Base-by-base conservation (phyloP, 805 yeast genomes). In the Lipomyces orientalis region DNA sequence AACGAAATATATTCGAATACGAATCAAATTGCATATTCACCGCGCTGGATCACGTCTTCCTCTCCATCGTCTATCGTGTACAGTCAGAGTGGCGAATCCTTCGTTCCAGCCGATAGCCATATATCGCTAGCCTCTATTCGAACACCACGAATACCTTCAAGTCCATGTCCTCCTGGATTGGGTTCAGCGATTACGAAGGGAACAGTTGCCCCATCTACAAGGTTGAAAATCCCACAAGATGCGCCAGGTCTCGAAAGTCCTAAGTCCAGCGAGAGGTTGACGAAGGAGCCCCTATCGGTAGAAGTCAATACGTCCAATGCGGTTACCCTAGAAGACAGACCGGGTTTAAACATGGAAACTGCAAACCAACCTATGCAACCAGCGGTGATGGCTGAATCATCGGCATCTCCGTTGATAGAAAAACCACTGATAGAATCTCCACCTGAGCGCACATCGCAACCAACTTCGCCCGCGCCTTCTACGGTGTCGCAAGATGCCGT, bases 401-500 rank as follows among this genome's bases (percentile, higher is more conserved):
- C 22, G 16, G 3, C 49, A 8, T 3, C 49, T 43, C 22, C 49
- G 49, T 16, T 43, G 8, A 12, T 37, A 16, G 16, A 52, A 16
- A 54, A 5, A 16, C 57, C 34, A 5, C 43, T 4, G 34, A 31
- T 1, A 7, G 37, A 54, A 54, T 31, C 37, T 9, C 43, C 37
- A 16, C 37, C 22, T 43, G n/a, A 43, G 2, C 22, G 16, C 16
- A 43, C 52, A 9, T 49, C 67, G n/a, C 56, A 25, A 12, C 9
- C 61, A 2, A 5, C 64, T 34, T 54, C 59, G 19, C 58, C 64
- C 6, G 39, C 60, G 5, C 34, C 64, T 39, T 37, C 58, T 10
- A 14, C 54, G 9, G 10, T 59, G 4, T 12, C 59, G 14, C 33
- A 19, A 12, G 58, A 29, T 12, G 51, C 56, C 14, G 43, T 4